Evolutionary conservation across 306 rosid genomes (phyloP).

Genomic region (Lathyrus sativus): DNA sequence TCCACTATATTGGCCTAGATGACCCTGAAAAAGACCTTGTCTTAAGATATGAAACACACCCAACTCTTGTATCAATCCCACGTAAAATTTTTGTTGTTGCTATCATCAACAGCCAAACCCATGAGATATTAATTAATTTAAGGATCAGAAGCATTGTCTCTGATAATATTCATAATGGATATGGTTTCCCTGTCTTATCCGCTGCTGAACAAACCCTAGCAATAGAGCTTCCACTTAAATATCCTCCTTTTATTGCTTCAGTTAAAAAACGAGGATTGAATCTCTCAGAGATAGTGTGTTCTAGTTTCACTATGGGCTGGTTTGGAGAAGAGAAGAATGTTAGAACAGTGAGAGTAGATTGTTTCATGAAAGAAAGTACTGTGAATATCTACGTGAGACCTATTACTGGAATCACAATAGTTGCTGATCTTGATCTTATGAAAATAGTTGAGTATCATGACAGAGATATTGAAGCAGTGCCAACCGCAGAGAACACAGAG

Average conservation of each 20-base stretch:
- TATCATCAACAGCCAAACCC: slow-evolving; percentile 27
- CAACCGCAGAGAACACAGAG: slow-evolving; percentile 37
- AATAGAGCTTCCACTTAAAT: slow-evolving; percentile 29
- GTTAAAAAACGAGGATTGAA: slow-evolving; percentile 45
- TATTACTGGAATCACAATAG: slow-evolving; percentile 36
- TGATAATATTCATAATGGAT: slow-evolving; percentile 28
- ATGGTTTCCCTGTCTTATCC: slow-evolving; percentile 41
- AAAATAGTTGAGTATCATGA: slow-evolving; percentile 42
- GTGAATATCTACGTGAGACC: slow-evolving; percentile 42
- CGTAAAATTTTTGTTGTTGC: slow-evolving; percentile 32
- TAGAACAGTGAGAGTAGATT: slow-evolving; percentile 33
- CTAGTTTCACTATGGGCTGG: slow-evolving; percentile 40
- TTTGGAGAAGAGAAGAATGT: slow-evolving; percentile 35
- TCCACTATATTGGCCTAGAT: slow-evolving; percentile 27
- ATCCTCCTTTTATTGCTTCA: slow-evolving; percentile 39
- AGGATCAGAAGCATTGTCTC: slow-evolving; percentile 28
- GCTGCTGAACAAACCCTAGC: slow-evolving; percentile 26
- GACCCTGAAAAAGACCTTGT: not conserved
- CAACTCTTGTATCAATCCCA: slow-evolving; percentile 2
- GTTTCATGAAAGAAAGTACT: slow-evolving; percentile 42
- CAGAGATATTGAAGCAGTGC: slow-evolving; percentile 9
- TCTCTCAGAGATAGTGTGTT: slow-evolving; percentile 45
- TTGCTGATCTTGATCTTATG: slow-evolving; percentile 36
- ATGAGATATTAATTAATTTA: slow-evolving; percentile 38
- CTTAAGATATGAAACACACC: not conserved